Base-by-base conservation (phyloP, 139 green algal species). In the Chlorella ohadii region DNA sequence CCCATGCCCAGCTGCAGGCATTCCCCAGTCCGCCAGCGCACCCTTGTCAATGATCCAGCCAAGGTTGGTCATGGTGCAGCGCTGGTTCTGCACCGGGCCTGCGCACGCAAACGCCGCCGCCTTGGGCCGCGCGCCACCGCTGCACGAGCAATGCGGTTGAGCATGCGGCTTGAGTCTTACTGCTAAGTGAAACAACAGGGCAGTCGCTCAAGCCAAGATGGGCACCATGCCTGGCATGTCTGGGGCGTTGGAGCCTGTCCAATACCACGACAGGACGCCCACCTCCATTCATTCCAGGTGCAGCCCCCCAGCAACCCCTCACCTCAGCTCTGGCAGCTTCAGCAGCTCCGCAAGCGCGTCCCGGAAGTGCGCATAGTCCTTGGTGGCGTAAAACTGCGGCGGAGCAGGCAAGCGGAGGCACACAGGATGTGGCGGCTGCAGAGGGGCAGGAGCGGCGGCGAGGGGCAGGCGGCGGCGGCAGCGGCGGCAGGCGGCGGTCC, bases 41-140 rank as follows among this genome's bases (percentile, higher is more conserved):
- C 70, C 70, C 25, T 38, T 39, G 36, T 82, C 74, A 13, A 81
- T 61, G 5, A 27, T 34, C 74, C 74, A 81, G 5, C 74, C 79
- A 36, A 96, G 82, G 85, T 99, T 99, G 38, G 96, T 99, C 95
- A 99, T 98, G 9, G 74, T 78, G 82, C 94, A 98, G 2, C 78
- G 51, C 85, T 96, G 91, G 85, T 95, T 78, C 17, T 82, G 81
- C 2, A 98, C 95, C 19, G 94, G 95, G 7, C 96, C 96, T 0
- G 96, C 96, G 34, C 94, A 90, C 3, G 96, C 96, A 87, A 96
- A 92, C 28, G 87, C 88, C 5, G 90, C 91, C 13, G 90, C 79
- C 31, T 44, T 34, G 11, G 91, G 89, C 28, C 78, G 56, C n/a
- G 17, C 19, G n/a, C 15, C 74, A 25, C 38, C 66, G 28, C 36